These are phyloP conservation scores for Haberlea rhodopensis DNA, from an alignment of 257 asterid genomes.

Conservation along the genomic window DNA sequence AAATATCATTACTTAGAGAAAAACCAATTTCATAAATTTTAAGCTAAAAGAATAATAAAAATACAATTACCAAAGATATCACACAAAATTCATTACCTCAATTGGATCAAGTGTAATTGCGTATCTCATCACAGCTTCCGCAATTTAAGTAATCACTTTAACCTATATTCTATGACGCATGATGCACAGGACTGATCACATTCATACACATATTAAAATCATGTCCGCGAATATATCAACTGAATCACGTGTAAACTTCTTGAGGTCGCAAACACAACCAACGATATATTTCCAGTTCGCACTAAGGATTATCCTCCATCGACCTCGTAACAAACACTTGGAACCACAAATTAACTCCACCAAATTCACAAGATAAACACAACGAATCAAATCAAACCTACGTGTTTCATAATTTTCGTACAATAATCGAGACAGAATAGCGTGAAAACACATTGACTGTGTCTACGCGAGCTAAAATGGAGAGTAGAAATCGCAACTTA, in stretches of 20 bases:
- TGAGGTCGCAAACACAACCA: constrained; percentile 21
- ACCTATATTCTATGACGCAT: neutral
- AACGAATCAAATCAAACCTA: constrained; percentile 17
- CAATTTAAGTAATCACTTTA: neutral
- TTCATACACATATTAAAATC: constrained; percentile 6
- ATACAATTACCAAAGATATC: neutral
- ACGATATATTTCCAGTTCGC: constrained; percentile 21
- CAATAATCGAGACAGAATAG: too few species aligned
- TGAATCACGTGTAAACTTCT: constrained; percentile 23
- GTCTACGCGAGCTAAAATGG: too few species aligned
- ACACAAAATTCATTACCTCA: neutral
- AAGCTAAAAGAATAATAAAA: too few species aligned
- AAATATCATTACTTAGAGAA: constrained; percentile 17
- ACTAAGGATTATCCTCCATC: constrained; percentile 23
- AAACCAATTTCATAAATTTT: neutral
- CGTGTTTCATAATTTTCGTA: neutral
- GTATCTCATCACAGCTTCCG: constrained; percentile 9
- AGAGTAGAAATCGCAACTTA: too few species aligned
- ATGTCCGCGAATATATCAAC: constrained; percentile 7
- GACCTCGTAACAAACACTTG: constrained; percentile 30
- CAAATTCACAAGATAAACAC: constrained; percentile 16
- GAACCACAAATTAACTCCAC: constrained; percentile 23
- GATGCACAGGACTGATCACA: constrained; percentile 1
- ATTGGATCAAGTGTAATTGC: neutral
- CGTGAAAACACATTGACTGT: too few species aligned